Base-by-base conservation (phyloP, 1,139 yeast species). In the Yamadazyma blattariae region DNA sequence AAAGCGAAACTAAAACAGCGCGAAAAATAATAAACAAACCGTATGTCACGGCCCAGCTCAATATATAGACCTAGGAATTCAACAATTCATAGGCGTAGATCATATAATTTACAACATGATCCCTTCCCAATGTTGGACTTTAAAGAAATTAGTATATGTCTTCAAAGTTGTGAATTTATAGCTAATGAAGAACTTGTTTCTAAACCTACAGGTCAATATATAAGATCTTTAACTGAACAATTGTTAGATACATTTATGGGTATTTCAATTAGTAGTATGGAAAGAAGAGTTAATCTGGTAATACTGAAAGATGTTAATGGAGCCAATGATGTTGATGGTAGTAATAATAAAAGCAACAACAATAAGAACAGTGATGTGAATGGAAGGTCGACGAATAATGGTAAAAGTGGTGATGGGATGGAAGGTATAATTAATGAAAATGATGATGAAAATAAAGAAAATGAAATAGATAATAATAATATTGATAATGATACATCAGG, bases 181-280 rank as follows among this genome's bases (percentile, higher is more conserved):
- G 83, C 81, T 0, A 70, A 76, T 14, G 89, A 81, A 46, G 88
- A 82, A 24, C 69, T 75, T 41, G 66, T 87, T 3, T 50, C 66
- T 17, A 79, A 72, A 45, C 96, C 96, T 7, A 75, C 86, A 1
- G 67, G 81, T 12, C 74, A 74, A 30, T 84, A 77, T 48, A 74
- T 84, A 40, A 73, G 71, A 37, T 64, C 76, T 14, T 57, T 87
- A 25, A 78, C 82, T 41, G 86, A 82, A 46, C 90, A 83, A 52
- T 76, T 87, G 15, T 65, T 86, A 40, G 92, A 83, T 40, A 70
- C 77, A 15, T 86, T 83, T 48, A 67, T 82, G 53, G 87, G 84
- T 10, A 64, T 82, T 1, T 71, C 83, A 2, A 68, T 74, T 3
- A 74, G 67, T 25, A 56, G 62, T 19, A 50, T 77, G 19, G 62